Base-by-base conservation (phyloP, 1,284 basidiomycete genomes). In the Gomphus sp. region DNA sequence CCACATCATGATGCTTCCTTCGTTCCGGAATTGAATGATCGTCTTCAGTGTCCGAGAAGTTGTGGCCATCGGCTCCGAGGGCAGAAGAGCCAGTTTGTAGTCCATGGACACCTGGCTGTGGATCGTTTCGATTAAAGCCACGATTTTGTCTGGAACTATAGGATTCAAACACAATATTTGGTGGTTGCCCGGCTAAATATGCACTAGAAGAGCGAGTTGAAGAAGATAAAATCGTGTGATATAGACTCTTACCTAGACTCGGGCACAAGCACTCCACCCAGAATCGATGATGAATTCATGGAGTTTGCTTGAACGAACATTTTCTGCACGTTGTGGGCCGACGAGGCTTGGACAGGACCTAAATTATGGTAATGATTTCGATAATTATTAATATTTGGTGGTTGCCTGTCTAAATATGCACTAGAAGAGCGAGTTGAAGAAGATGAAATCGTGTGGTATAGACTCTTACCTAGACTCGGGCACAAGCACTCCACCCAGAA, bases 1-100 rank as follows among this genome's bases (percentile, higher is more conserved):
- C 72, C 58, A 76, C 74, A 7, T 47, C 4, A 22, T 48, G 36
- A 18, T 55, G 54, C 18, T 57, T 57, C 28, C 55, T 57, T 12
- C 55, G 55, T 45, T 57, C 55, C 22, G 36, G 33, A 6, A 37
- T 16, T 28, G 45, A 12, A 9, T 48, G 22, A 7, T 50, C 43
- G 8, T 5, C 44, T 18, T 36, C 55, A 50, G 16, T 16, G 28
- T 50, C 55, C 8, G 18, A 33, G 12, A 7, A 10, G 16, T 52
- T 22, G 33, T 57, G 51, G 50, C 60, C 48, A n/a, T 39, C 34
- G 28, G 53, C 52, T 11, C 45, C 25, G 39, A n/a, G 22, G 7
- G n/a, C 11, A 11, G 50, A 50, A 44, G 16, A 14, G 11, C 10
- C 10, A 4, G 22, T 6, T 22, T 11, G 45, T 25, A 25, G 8